Evolutionary conservation across 768 basidiomycete genomes (phyloP), one percentile per base, ranked within the genome.

Genomic region (Suillus discolor): DNA sequence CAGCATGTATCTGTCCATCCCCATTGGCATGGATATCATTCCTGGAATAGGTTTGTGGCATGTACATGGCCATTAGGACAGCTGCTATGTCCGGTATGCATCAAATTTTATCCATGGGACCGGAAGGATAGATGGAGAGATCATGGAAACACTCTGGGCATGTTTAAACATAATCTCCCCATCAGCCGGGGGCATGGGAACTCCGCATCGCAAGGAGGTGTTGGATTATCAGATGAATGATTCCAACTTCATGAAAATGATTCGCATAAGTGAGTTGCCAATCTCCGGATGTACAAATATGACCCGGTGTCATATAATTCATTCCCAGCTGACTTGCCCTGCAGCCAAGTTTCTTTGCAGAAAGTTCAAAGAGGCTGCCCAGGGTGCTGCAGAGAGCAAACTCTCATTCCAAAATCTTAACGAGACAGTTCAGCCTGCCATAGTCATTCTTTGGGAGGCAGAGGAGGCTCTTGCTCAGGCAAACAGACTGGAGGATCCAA

Each of bases 181-280:
- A 4, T 54, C 36, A 7, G 54, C 65, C 38, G 15, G 44, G 31
- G 39, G 57, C 3, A 61, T 61, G 60, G 44, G 45, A 41, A 23
- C 42, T 3, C 55, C 45, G 0, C 60, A 65, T 61, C n/a, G 34
- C 9, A 5, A 63, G 6, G 71, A 76, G 55, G 63, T 69, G 1
- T 54, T 73, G 5, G 71, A 75, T 69, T 34, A 71, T 62, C 72
- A 73, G 41, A 71, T 70, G 60, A 62, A 57, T 20, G 71, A 74
- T 51, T 67, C 64, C 7, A 75, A 77, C 66, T 70, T 65, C 16
- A 73, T 71, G 60, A 77, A 77, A 60, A 42, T 69, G 54, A 44
- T 71, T 4, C 44, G 47, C 2, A 73, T 73, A n/a, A 38, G 65
- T 65, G 8, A 65, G 64, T 36, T 9, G 2, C 6, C 11, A 0